phyloP scores from a whole-genome alignment of 2,329 filamentous ascomycete species.

The Claviceps maximensis region DNA sequence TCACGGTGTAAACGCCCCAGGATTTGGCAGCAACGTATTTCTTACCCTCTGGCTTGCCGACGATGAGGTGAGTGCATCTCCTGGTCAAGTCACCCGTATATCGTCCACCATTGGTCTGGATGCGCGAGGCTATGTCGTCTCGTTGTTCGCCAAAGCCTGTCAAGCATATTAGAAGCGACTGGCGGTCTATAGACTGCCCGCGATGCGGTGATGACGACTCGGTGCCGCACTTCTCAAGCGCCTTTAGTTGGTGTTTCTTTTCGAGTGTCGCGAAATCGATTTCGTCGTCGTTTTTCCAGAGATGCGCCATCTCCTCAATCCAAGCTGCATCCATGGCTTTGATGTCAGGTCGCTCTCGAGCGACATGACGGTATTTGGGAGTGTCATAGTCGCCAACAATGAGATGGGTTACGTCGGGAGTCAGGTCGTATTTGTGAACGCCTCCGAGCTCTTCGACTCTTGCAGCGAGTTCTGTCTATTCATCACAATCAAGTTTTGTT shows the following conservation, averaged over 20 bases:
- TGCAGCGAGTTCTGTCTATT: slow-evolving; percentile 43
- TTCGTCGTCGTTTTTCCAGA: slow-evolving; percentile 72
- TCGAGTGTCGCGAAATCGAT: slow-evolving; percentile 63
- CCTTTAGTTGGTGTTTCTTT: slow-evolving; percentile 46
- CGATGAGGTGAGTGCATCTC: slow-evolving; percentile 76
- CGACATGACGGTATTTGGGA: slow-evolving; percentile 90
- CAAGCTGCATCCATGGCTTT: slow-evolving; percentile 70
- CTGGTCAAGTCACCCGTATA: slow-evolving; percentile 84
- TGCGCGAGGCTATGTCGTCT: slow-evolving; percentile 53
- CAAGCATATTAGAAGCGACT: slow-evolving; percentile 37
- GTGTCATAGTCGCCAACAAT: slow-evolving; percentile 83
- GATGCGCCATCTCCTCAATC: slow-evolving; percentile 64
- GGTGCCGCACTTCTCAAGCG: slow-evolving; percentile 43
- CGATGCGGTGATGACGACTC: slow-evolving; percentile 17
- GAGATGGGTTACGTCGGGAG: slow-evolving; percentile 90
- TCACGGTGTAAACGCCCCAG: slow-evolving; percentile 72
- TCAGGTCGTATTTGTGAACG: slow-evolving; percentile 77
- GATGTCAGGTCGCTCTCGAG: slow-evolving; percentile 75
- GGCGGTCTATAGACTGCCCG: slow-evolving; percentile 17
- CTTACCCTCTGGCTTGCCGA: slow-evolving; percentile 62
- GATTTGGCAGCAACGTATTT: slow-evolving; percentile 81
- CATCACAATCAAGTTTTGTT: background rate
- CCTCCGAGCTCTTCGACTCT: slow-evolving; percentile 74
- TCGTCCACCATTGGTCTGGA: slow-evolving; percentile 59
- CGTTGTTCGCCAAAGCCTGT: slow-evolving; percentile 52